Conservation (phyloP, 2,329 filamentous ascomycete species). For the Aschersonia sp. region DNA sequence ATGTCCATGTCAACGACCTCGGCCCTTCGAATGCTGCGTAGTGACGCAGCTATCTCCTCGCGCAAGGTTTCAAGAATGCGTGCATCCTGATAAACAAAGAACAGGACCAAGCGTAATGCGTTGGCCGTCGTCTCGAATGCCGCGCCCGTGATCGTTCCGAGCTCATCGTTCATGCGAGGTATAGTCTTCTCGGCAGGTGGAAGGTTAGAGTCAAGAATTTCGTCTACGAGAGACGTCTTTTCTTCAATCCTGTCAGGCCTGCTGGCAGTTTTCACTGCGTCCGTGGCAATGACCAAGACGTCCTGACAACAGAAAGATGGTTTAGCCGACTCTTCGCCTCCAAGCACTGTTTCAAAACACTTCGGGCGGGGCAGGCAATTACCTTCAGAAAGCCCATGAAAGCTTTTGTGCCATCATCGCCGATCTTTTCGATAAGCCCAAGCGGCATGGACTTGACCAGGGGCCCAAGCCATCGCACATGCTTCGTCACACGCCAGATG, state of each 20-base stretch:
- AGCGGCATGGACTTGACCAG: slow-evolving; percentile 9
- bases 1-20: not conserved
- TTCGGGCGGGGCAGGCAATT: not conserved
- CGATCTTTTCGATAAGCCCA: not conserved
- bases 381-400: not conserved
- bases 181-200: slow-evolving; percentile 17
- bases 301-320: not conserved
- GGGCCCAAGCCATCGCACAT: slow-evolving; percentile 2
- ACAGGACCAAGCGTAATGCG: slow-evolving; percentile 18
- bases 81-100: slow-evolving; percentile 18
- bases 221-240: not conserved
- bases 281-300: not conserved
- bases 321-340: too few species aligned
- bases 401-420: not conserved
- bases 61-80: slow-evolving; percentile 13
- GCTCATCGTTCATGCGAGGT: slow-evolving; percentile 17
- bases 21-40: not conserved
- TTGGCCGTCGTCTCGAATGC: slow-evolving; percentile 22
- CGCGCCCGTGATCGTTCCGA: slow-evolving; percentile 15
- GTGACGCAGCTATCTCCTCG: slow-evolving; percentile 14
- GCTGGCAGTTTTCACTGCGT: not conserved
- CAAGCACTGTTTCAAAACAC: not conserved
- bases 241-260: not conserved
- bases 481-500: slow-evolving; percentile 7
- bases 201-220: slow-evolving; percentile 8